These are phyloP conservation scores for Mrakia frigida DNA, from an alignment of 768 basidiomycete species.

Conservation along the genomic window DNA sequence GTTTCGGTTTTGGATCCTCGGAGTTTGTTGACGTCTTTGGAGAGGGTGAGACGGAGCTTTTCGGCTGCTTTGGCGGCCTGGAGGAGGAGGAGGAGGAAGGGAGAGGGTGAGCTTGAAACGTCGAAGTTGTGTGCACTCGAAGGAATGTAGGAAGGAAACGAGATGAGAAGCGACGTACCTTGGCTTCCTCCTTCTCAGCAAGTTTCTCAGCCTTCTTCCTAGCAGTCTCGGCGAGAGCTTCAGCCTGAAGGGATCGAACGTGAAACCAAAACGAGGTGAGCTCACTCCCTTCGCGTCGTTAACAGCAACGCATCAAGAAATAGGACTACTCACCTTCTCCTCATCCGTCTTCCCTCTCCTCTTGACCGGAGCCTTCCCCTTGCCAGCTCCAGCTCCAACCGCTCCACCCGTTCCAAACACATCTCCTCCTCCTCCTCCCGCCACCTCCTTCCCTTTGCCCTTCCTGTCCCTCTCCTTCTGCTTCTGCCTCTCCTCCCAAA, in stretches of 20 bases:
- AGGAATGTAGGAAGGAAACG: background rate
- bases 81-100: background rate
- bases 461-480: background rate
- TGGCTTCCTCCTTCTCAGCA: background rate
- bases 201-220: slow-evolving; percentile 8
- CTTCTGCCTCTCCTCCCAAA: slow-evolving; percentile 15
- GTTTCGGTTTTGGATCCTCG: slow-evolving; percentile 39
- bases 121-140: no score
- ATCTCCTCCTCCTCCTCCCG: no score
- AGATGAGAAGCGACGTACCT: background rate
- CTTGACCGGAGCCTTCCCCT: background rate
- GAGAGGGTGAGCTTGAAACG: background rate
- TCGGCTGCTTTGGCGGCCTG: slow-evolving; percentile 30
- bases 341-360: slow-evolving; percentile 7
- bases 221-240: background rate
- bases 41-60: slow-evolving; percentile 22
- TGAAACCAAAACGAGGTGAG: background rate
- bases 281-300: background rate
- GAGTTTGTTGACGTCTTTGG: slow-evolving; percentile 40
- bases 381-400: background rate
- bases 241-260: background rate
- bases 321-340: slow-evolving; percentile 24
- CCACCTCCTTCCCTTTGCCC: background rate
- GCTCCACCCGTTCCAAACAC: background rate
- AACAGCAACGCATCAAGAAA: background rate